phyloP scores from a whole-genome alignment of 1,284 basidiomycete genomes.

The Marasmius sp. region DNA sequence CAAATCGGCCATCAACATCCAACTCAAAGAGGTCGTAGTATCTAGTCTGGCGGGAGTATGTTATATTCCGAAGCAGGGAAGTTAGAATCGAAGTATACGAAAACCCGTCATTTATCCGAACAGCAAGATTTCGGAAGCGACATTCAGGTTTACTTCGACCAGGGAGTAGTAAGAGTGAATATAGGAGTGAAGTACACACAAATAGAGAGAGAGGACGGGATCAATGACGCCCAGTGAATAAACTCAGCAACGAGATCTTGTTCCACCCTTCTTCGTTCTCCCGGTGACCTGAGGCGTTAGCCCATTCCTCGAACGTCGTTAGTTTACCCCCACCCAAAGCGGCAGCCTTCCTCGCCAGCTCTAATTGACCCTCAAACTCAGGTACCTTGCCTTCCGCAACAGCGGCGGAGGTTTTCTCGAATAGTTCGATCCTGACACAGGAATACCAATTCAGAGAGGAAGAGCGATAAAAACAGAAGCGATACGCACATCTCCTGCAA shows the following conservation, averaged over 20 bases:
- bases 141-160: too few relatives aligned
- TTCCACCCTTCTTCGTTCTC: conserved; percentile 29
- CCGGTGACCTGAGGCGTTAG: conserved; percentile 13
- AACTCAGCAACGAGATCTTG: conserved; percentile 27
- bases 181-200: too few relatives aligned
- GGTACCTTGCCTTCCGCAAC: conserved; percentile 16
- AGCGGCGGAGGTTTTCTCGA: neutral
- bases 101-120: too few relatives aligned
- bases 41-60: too few relatives aligned
- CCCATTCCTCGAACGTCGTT: conserved; percentile 33
- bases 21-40: too few relatives aligned
- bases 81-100: too few relatives aligned
- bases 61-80: too few relatives aligned
- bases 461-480: neutral
- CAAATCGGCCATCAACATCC: too few relatives aligned
- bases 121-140: too few relatives aligned
- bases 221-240: conserved; percentile 23
- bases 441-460: neutral
- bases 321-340: conserved; percentile 24
- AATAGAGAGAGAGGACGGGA: too few relatives aligned
- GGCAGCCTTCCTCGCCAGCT: conserved; percentile 11
- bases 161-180: too few relatives aligned
- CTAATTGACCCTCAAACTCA: conserved; percentile 22
- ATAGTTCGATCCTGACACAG: conserved; percentile 15
- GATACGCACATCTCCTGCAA: conserved; percentile 31